These are phyloP conservation scores for Yarrowia sp. DNA, from an alignment of 805 yeast species.

Conservation along the genomic window DNA sequence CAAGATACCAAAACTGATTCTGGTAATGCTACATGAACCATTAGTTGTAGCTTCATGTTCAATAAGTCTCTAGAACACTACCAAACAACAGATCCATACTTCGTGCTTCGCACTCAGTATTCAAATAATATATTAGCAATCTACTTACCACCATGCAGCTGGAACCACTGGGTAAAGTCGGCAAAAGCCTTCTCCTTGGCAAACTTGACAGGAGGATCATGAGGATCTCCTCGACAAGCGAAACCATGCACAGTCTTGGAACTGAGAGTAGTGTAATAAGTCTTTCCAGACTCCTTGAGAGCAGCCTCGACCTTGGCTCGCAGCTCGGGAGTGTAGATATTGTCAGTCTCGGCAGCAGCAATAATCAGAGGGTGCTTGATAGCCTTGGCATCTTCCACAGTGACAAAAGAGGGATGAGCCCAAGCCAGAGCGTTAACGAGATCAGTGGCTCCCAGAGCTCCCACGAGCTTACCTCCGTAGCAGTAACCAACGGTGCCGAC, in stretches of 20 bases:
- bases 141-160: slow-evolving; percentile 17
- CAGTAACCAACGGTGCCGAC: slow-evolving; percentile 74
- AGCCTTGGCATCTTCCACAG: slow-evolving; percentile 60
- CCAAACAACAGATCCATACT: too few species aligned
- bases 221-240: slow-evolving; percentile 72
- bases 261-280: slow-evolving; percentile 61
- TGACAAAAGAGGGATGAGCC: slow-evolving; percentile 81
- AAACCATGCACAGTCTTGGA: slow-evolving; percentile 73
- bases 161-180: slow-evolving; percentile 33
- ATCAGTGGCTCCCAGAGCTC: slow-evolving; percentile 45
- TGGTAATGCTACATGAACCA: too few species aligned
- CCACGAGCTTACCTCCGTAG: slow-evolving; percentile 72
- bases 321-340: slow-evolving; percentile 58
- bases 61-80: too few species aligned
- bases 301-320: slow-evolving; percentile 61
- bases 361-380: slow-evolving; percentile 64
- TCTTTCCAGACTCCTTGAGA: slow-evolving; percentile 52
- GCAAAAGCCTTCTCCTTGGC: slow-evolving; percentile 65
- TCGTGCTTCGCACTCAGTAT: too few species aligned
- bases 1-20: too few species aligned
- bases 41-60: too few species aligned
- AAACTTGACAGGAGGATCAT: slow-evolving; percentile 51
- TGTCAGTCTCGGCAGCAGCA: slow-evolving; percentile 72
- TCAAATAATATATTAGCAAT: too few species aligned
- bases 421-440: slow-evolving; percentile 56